A percentile compares a stretch with the other conserved stretches of the same genome.
Conservation (phyloP, 2,329 filamentous ascomycete genomes). For the Chaetomium globosum region DNA sequence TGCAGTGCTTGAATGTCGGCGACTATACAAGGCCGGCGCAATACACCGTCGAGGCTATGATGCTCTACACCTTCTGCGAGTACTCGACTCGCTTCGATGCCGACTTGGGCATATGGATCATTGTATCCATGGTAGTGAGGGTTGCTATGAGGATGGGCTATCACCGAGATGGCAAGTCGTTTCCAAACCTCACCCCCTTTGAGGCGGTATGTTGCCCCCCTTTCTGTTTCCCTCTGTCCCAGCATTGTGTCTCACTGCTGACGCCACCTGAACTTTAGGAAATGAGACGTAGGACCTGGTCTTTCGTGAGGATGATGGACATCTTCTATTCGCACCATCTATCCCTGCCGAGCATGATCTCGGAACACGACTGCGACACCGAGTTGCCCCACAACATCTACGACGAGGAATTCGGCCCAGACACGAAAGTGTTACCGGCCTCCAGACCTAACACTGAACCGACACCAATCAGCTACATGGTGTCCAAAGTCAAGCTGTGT, state of each 20-base stretch:
- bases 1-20: conserved; percentile 74
- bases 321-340: conserved; percentile 76
- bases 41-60: conserved; percentile 76
- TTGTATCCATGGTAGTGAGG: conserved; percentile 58
- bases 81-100: conserved; percentile 73
- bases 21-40: conserved; percentile 76
- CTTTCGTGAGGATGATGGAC: conserved; percentile 71
- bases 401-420: conserved; percentile 76
- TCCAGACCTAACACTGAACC: conserved; percentile 69
- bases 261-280: conserved; percentile 50
- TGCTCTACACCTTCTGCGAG: conserved; percentile 76
- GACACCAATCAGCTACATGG: conserved; percentile 78
- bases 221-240: background rate
- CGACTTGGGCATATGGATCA: conserved; percentile 67
- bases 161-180: conserved; percentile 76
- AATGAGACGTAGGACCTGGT: conserved; percentile 71
- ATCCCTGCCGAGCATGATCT: conserved; percentile 68
- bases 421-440: conserved; percentile 67
- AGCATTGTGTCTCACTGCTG: conserved; percentile 6
- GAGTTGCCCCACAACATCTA: conserved; percentile 76
- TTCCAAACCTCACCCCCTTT: conserved; percentile 70
- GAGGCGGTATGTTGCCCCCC: conserved; percentile 58
- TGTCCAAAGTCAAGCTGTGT: conserved; percentile 69
- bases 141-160: conserved; percentile 72
- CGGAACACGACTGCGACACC: conserved; percentile 74